Percentiles rank a stretch among this genome's conserved stretches.
These are phyloP conservation scores for Crithidia acanthocephali DNA, from an alignment of 208 protist genomes.

Conservation along the genomic window DNA sequence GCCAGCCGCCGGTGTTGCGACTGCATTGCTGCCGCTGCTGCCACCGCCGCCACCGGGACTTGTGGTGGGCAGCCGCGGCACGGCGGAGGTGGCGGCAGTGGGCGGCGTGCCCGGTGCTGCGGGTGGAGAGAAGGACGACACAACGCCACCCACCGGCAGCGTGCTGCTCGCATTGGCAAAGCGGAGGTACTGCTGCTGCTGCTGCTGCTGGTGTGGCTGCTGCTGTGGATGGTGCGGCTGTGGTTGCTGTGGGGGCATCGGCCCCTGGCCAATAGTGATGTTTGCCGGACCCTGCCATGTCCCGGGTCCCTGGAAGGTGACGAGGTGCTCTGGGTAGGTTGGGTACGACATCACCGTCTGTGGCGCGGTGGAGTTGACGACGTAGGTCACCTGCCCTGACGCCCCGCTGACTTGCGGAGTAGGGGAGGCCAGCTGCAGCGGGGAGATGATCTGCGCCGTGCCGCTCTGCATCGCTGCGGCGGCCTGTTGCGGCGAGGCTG, in stretches of 20 bases:
- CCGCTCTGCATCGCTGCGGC: constrained; percentile 26
- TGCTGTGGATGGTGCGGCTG: neutral
- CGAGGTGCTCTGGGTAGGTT: constrained; percentile 7
- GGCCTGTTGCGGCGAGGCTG: constrained; percentile 12
- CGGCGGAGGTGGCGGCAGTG: neutral
- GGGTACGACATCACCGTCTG: constrained; percentile 11
- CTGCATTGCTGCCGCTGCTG: neutral
- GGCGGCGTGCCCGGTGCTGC: neutral
- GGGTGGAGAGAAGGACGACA: neutral
- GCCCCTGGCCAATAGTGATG: neutral
- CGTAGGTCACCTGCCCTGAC: constrained; percentile 17
- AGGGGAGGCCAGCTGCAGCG: constrained; percentile 17
- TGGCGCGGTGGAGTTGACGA: constrained; percentile 21
- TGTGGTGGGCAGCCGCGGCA: neutral
- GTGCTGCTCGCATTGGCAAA: neutral
- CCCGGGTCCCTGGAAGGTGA: constrained; percentile 1
- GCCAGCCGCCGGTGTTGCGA: constrained; percentile 7
- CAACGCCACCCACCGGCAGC: neutral
- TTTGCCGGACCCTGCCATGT: neutral
- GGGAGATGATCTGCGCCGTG: constrained; percentile 13
- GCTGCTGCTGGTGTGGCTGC: neutral
- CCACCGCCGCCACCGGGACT: neutral
- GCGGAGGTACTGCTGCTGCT: neutral
- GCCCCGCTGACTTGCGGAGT: constrained; percentile 2
- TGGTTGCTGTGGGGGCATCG: neutral